Conservation (phyloP, 768 basidiomycete species). For the Rhizopogon roseolus region DNA sequence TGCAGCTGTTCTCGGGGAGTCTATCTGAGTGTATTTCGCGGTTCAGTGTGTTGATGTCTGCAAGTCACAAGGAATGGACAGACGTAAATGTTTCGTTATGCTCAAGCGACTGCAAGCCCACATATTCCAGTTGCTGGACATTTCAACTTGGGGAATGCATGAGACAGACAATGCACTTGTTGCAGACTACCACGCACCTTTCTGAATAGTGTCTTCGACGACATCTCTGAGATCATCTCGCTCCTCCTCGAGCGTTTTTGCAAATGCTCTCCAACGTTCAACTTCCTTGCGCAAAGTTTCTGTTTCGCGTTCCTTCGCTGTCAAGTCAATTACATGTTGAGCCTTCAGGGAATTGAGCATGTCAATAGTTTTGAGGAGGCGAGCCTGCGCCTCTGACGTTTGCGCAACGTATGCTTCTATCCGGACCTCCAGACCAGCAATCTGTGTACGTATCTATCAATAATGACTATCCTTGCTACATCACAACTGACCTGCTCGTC, state of each 20-base stretch:
- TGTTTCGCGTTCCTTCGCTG: constrained; percentile 26
- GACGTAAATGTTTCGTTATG: constrained; percentile 40
- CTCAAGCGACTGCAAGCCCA: constrained; percentile 44
- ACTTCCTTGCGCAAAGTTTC: constrained; percentile 33
- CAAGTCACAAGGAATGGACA: constrained; percentile 15
- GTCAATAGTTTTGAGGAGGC: constrained; percentile 46
- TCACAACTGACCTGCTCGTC: constrained; percentile 22
- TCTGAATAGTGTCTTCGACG: constrained; percentile 49
- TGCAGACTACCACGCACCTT: constrained; percentile 38
- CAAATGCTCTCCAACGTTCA: constrained; percentile 26
- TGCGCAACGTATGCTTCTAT: constrained; percentile 33
- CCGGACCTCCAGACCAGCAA: constrained; percentile 23
- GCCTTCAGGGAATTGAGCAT: constrained; percentile 40
- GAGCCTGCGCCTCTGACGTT: constrained; percentile 38
- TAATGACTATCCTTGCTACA: background rate
- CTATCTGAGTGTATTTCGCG: constrained; percentile 13
- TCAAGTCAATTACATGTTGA: constrained; percentile 37
- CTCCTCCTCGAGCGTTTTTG: constrained; percentile 38
- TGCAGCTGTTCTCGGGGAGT: background rate
- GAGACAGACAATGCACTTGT: background rate
- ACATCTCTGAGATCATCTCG: constrained; percentile 51
- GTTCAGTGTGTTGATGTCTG: constrained; percentile 8
- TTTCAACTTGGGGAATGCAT: constrained; percentile 33
- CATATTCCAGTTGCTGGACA: constrained; percentile 36
- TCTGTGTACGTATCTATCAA: constrained; percentile 13